Percentiles rank a stretch among this genome's conserved stretches.
These are phyloP conservation scores for Calonectria pauciramosa DNA, from an alignment of 2,329 filamentous ascomycete genomes.

Conservation along the genomic window DNA sequence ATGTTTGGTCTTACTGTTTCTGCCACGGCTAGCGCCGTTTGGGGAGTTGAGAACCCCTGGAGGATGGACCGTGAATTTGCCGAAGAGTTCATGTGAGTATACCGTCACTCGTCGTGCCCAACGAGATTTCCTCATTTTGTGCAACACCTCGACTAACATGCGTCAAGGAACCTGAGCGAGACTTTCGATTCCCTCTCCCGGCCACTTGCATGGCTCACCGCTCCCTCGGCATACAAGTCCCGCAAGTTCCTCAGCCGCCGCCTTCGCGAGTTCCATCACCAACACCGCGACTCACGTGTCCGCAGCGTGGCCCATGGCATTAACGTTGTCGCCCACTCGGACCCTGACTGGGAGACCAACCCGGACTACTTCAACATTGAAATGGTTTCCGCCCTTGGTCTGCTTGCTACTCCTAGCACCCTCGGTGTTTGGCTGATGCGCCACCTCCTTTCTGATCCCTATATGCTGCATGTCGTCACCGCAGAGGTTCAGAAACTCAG, in stretches of 20 bases:
- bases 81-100: conserved; percentile 47
- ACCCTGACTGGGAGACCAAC: conserved; percentile 48
- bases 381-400: conserved; percentile 49
- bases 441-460: conserved; percentile 41
- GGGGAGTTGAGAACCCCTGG: conserved; percentile 50
- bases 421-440: conserved; percentile 49
- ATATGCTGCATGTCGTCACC: conserved; percentile 38
- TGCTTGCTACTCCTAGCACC: conserved; percentile 49
- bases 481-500: conserved; percentile 40
- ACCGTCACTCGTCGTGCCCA: neutral
- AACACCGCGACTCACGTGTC: conserved; percentile 42
- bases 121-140: neutral
- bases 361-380: conserved; percentile 50
- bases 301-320: conserved; percentile 46
- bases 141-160: conserved; percentile 23
- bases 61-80: conserved; percentile 47
- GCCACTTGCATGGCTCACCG: conserved; percentile 44
- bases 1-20: conserved; percentile 47
- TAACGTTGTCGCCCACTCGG: conserved; percentile 48
- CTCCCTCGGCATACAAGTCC: conserved; percentile 43
- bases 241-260: conserved; percentile 42
- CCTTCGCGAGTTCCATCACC: conserved; percentile 43
- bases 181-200: conserved; percentile 47
- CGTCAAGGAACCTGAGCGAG: conserved; percentile 45
- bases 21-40: conserved; percentile 49